Conservation (phyloP, 2,329 filamentous ascomycete genomes). For the Hysterium pulicare region DNA sequence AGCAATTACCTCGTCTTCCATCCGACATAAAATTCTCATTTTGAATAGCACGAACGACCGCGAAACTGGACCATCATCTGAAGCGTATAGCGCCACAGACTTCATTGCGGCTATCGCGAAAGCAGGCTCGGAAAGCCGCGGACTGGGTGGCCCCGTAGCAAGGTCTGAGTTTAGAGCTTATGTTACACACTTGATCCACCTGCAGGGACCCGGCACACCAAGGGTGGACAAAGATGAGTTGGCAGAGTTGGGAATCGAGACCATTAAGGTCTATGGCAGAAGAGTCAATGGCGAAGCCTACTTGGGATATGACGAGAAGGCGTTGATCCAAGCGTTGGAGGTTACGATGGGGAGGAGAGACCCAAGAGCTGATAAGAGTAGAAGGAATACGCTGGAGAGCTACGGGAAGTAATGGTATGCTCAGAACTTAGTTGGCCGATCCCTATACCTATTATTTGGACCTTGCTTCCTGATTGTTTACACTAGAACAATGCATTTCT, state of each 20-base stretch:
- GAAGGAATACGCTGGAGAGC: conserved; percentile 55
- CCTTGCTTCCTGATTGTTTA: too few species aligned
- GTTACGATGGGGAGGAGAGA: conserved; percentile 70
- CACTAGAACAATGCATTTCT: too few species aligned
- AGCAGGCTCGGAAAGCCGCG: conserved; percentile 61
- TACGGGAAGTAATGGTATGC: too few species aligned
- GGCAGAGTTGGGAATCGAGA: conserved; percentile 67
- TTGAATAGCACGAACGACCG: conserved; percentile 81
- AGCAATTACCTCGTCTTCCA: conserved; percentile 52
- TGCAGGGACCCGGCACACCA: conserved; percentile 69
- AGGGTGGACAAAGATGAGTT: conserved; percentile 65
- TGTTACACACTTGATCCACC: conserved; percentile 79
- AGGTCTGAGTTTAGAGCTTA: conserved; percentile 60
- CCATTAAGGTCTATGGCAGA: conserved; percentile 72
- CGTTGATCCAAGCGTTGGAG: conserved; percentile 70
- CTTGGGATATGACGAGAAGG: conserved; percentile 72
- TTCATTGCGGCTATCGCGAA: conserved; percentile 78
- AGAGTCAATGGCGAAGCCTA: conserved; percentile 54
- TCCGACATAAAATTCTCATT: conserved; percentile 73
- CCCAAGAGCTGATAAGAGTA: conserved; percentile 47
- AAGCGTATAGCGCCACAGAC: conserved; percentile 70
- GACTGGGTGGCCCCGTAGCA: conserved; percentile 20
- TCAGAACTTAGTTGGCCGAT: too few species aligned
- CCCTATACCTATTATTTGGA: too few species aligned
- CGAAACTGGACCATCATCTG: conserved; percentile 70